phyloP scores from a whole-genome alignment of 2,329 filamentous ascomycete genomes.

The Apiospora pterosperma region DNA sequence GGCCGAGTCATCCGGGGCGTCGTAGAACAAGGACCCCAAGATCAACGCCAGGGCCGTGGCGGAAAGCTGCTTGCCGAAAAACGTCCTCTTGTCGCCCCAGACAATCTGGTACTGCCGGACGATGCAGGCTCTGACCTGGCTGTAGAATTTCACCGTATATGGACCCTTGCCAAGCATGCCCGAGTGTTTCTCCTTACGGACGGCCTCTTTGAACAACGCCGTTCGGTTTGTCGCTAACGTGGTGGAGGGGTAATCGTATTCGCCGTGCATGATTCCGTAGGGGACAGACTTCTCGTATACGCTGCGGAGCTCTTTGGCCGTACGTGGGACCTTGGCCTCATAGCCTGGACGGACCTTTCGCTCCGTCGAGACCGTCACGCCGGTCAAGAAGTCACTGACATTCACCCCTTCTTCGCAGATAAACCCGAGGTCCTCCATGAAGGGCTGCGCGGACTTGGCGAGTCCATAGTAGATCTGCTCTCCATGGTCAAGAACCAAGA shows the following conservation, averaged over 20 bases:
- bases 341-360: constrained; percentile 56
- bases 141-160: constrained; percentile 44
- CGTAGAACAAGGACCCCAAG: constrained; percentile 22
- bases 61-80: constrained; percentile 23
- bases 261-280: neutral
- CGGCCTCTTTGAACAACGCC: constrained; percentile 1
- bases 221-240: constrained; percentile 3
- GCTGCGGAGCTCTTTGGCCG: constrained; percentile 48
- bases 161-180: constrained; percentile 40
- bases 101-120: constrained; percentile 25
- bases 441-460: constrained; percentile 47
- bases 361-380: constrained; percentile 61
- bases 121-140: constrained; percentile 44
- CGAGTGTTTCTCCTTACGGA: constrained; percentile 29
- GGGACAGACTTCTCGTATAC: constrained; percentile 3
- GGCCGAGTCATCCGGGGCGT: constrained; percentile 26
- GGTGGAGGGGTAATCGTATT: constrained; percentile 4
- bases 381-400: constrained; percentile 53
- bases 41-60: constrained; percentile 27
- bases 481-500: constrained; percentile 61
- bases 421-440: constrained; percentile 59
- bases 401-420: constrained; percentile 54
- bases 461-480: constrained; percentile 61
- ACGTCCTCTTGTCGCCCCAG: constrained; percentile 23
- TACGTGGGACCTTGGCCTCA: constrained; percentile 56